Evolutionary conservation across 2,329 filamentous ascomycete species (phyloP).

Genomic region (Gnomoniopsis sp.): DNA sequence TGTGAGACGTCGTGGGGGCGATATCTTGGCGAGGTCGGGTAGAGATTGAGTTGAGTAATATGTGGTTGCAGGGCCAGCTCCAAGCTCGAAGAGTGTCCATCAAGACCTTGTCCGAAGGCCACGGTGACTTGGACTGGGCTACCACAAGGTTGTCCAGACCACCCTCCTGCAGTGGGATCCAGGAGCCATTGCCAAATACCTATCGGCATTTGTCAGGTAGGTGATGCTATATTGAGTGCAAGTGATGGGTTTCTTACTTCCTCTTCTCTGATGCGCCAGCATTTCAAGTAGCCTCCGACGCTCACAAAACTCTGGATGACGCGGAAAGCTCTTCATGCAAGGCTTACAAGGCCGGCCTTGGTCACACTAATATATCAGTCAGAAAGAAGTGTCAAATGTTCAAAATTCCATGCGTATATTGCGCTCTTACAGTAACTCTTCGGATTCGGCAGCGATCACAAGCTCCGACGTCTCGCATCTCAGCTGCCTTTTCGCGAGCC

Average conservation of each 20-base stretch:
- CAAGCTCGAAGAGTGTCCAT: background rate
- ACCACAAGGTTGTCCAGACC: background rate
- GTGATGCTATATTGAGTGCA: background rate
- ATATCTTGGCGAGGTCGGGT: background rate
- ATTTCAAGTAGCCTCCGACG: conserved; percentile 3
- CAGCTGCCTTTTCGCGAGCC: conserved; percentile 5
- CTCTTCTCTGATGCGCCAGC: background rate
- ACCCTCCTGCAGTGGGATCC: background rate
- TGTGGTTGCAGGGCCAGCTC: background rate
- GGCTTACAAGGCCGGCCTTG: conserved; percentile 1
- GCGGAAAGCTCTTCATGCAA: conserved; percentile 3
- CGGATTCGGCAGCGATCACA: conserved; percentile 13
- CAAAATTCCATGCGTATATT: background rate
- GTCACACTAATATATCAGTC: conserved; percentile 4
- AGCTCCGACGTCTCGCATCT: conserved; percentile 9
- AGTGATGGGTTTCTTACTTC: background rate
- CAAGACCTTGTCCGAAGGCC: background rate
- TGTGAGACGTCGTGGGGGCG: background rate
- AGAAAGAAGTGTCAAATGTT: background rate
- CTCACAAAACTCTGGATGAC: conserved; percentile 6
- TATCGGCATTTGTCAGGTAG: background rate
- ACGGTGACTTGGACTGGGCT: background rate
- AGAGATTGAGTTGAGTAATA: background rate
- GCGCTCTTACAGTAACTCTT: conserved; percentile 8
- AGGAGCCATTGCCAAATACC: conserved; percentile 10